Evolutionary conservation across 345 rosid species (phyloP), one percentile per base, ranked within the genome.

Genomic region (Isatis tinctoria): DNA sequence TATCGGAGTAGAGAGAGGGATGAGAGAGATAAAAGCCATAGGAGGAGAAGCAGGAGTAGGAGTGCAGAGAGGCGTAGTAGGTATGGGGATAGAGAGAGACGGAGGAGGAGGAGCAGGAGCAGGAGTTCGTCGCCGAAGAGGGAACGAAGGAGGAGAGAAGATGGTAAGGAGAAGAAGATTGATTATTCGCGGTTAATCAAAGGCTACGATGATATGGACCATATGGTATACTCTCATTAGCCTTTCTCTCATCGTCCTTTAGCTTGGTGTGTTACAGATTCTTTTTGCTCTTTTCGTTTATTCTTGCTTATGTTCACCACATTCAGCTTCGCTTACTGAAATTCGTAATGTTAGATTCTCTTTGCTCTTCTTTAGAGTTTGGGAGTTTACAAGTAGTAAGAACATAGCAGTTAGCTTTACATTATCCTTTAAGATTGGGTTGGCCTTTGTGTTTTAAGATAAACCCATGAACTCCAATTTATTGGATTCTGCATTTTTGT

Each of bases 161-260:
- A 81, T 67, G 78, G 49, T 45, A 79, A 82, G 79, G 82, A 83
- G 70, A 76, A 54, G 39, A 75, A 69, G 68, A 61, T 77, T 67
- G 89, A 94, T 82, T 88, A 87, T 79, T 81, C 90, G 8, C 76
- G 74, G 39, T 69, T 86, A 65, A 88, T 94, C 70, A 72, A 83
- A 47, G 93, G 97, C 74, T 91, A 87, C 64, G 90, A 88, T 57
- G 82, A 77, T 13, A 87, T 91, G 97, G 90, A 88, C 53, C 81
- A 77, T 13, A 87, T 91, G 97, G 97, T 94, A 74, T 6, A 70
- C 40, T 69, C 4, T 48, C 22, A 48, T 48, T 18, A 17, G 2
- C 17, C 26, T 44, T 17, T 41, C 47, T 41, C 26, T 17, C 52
- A 22, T 58, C n/a, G 9, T 60, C 5, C 27, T 70, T 41, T 22